Evolutionary conservation across 108 stramenopile genomes (phyloP), one percentile per base, ranked within the genome.

Genomic region (Fistulifera solaris): DNA sequence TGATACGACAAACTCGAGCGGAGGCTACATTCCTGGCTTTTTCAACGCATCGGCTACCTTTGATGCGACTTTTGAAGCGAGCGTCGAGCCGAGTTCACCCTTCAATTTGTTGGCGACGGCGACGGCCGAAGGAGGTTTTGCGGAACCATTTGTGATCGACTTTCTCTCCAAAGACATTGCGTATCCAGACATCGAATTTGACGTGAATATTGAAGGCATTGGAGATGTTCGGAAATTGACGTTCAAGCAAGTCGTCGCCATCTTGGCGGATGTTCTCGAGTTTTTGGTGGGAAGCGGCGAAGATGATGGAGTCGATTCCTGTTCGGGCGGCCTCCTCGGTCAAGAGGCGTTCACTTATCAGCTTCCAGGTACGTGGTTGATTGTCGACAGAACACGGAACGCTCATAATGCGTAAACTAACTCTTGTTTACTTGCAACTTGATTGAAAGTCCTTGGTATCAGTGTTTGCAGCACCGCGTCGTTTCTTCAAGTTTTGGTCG

Each of bases 281-380:
- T 54, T 71, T 15, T 51, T 71, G 17, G 59, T 65, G 25, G 70
- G 70, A 17, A 35, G 31, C 31, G 8, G 8, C 31, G 31, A 35
- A 35, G 42, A 48, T 42, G 70, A 65, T 27, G 51, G 52, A 35
- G 64, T 71, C 16, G 63, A 65, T 17, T 71, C 70, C 17, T 71
- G 70, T 38, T 65, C 70, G 14, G 70, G 64, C n/a, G 70, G 70
- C 16, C 48, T 71, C 18, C 59, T 71, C 22, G 70, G 70, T n/a
- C 10, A 24, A 7, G 38, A 64, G 1, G 16, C 63, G 24, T 70
- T 70, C 25, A 54, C 52, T 12, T 44, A 59, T n/a, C 58, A 70
- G 41, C 42, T 70, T 41, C 69, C 69, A 25, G 54, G 69, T 46
- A 38, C 27, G 45, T 54, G 59, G 41, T 42, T 38, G 22, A 16